Conservation (phyloP, 306 rosid genomes). For the Quercus ilex region DNA sequence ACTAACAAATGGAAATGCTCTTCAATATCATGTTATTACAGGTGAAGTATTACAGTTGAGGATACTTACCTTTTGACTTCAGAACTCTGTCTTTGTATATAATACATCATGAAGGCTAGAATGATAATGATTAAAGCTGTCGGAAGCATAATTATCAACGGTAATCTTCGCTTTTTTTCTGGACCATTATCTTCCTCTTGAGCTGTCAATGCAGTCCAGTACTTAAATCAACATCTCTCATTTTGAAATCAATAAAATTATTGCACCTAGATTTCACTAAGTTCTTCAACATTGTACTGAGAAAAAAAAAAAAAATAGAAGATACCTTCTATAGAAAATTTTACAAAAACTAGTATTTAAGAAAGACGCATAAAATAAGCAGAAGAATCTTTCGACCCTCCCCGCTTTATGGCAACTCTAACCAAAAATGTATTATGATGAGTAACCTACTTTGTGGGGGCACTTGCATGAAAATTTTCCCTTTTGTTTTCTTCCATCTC, state of each 20-base stretch:
- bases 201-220: conserved; percentile 14
- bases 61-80: conserved; percentile 19
- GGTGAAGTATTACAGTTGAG: neutral
- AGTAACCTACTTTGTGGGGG: neutral
- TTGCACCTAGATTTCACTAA: neutral
- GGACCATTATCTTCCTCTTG: conserved; percentile 14
- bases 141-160: conserved; percentile 20
- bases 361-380: no score
- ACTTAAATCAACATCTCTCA: neutral
- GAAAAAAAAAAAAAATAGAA: neutral
- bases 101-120: conserved; percentile 6
- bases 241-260: neutral
- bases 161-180: neutral
- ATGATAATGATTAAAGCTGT: conserved; percentile 3
- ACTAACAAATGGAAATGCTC: neutral
- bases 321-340: neutral
- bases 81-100: conserved; percentile 4
- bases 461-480: neutral
- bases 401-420: neutral
- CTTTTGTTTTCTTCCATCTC: no score
- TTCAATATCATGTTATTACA: neutral
- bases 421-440: neutral
- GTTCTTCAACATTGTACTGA: neutral
- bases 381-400: neutral
- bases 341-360: neutral